Evolutionary conservation across 176 grass and related monocot species (phyloP).

Genomic region (Panicum miliaceum): DNA sequence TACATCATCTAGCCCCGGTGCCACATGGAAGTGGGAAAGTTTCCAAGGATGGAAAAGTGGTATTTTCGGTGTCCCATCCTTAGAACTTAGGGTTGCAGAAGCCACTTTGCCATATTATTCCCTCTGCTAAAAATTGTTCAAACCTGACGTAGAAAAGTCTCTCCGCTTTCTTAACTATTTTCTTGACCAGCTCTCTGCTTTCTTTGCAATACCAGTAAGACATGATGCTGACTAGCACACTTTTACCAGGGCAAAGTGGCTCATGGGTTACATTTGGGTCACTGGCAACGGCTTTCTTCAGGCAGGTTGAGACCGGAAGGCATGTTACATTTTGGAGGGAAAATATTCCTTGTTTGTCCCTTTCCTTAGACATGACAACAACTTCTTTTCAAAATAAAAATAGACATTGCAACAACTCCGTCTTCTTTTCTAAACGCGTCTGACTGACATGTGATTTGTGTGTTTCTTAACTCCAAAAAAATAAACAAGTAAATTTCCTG

Average conservation of each 20-base stretch:
- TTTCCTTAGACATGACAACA: slow-evolving; percentile 9
- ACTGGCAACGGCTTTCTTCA: neutral
- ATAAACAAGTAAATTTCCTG: neutral
- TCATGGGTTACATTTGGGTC: neutral
- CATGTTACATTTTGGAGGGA: neutral
- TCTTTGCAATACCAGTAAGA: neutral
- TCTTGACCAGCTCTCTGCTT: neutral
- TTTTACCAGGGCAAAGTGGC: neutral
- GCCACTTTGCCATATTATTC: neutral
- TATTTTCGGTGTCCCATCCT: no score
- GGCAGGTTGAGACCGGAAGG: neutral
- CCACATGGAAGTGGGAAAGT: no score
- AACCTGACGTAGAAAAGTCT: neutral
- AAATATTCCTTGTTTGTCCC: slow-evolving; percentile 16
- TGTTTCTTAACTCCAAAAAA: neutral
- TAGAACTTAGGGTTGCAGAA: neutral
- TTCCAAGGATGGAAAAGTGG: no score
- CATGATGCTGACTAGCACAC: neutral
- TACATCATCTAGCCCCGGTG: no score
- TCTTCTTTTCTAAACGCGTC: neutral
- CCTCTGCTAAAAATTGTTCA: neutral
- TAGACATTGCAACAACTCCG: no score
- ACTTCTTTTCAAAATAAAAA: no score
- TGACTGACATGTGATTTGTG: neutral
- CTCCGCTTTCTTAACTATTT: neutral